phyloP scores from a whole-genome alignment of 2,329 filamentous ascomycete genomes.

The Talaromyces funiculosus region DNA sequence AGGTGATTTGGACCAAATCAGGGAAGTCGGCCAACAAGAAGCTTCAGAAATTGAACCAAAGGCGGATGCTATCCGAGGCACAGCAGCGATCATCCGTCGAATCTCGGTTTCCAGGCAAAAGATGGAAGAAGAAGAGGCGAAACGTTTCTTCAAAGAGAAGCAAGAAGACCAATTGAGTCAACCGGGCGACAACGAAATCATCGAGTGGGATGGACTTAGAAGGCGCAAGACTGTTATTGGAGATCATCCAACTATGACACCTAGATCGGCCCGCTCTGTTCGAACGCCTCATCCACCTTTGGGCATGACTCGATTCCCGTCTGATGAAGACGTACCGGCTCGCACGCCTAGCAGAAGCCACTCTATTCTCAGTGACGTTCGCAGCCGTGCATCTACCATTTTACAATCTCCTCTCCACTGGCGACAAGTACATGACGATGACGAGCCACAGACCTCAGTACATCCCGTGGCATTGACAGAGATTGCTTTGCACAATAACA shows the following conservation, averaged over 20 bases:
- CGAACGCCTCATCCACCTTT: constrained; percentile 66
- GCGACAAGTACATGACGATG: constrained; percentile 27
- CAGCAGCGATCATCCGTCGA: constrained; percentile 79
- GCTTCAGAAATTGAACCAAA: constrained; percentile 96
- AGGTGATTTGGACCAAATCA: constrained; percentile 89
- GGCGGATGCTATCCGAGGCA: constrained; percentile 88
- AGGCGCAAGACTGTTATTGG: constrained; percentile 59
- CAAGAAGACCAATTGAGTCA: constrained; percentile 64
- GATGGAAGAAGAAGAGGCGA: constrained; percentile 74
- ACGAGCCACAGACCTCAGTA: constrained; percentile 42
- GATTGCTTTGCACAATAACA: constrained; percentile 41
- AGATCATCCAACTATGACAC: constrained; percentile 38
- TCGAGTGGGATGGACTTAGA: constrained; percentile 89
- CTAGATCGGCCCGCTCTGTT: constrained; percentile 35
- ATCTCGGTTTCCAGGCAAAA: constrained; percentile 70
- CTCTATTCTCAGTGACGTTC: constrained; percentile 35
- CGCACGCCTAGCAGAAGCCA: constrained; percentile 29
- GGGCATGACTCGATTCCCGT: constrained; percentile 80
- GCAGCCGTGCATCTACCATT: constrained; percentile 34
- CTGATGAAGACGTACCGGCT: constrained; percentile 51
- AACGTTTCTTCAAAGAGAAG: constrained; percentile 73
- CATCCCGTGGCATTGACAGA: constrained; percentile 60
- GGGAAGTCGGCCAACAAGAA: constrained; percentile 89
- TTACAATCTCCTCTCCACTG: constrained; percentile 33
- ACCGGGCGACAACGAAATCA: constrained; percentile 70